A percentile compares a stretch with the other conserved stretches of the same genome.
Evolutionary conservation across 2,329 filamentous ascomycete genomes (phyloP).

Genomic region (Hypomyces rosellus): DNA sequence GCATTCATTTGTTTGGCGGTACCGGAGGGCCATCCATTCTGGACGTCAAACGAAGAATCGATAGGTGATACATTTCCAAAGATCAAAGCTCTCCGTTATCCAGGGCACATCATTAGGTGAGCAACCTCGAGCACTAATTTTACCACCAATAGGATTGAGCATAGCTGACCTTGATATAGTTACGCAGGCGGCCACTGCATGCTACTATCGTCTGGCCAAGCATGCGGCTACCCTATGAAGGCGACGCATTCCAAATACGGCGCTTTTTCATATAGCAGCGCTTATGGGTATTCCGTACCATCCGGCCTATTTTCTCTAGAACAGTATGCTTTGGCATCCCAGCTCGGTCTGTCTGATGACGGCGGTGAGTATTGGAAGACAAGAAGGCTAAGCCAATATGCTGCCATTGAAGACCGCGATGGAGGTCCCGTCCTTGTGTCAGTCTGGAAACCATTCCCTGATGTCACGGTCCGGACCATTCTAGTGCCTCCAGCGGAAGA

Average conservation of each 20-base stretch:
- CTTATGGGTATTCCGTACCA: slow-evolving; percentile 71
- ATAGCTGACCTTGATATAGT: neutral
- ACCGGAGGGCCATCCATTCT: slow-evolving; percentile 65
- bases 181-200: slow-evolving; percentile 66
- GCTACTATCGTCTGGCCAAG: slow-evolving; percentile 49
- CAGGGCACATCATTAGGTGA: slow-evolving; percentile 62
- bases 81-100: slow-evolving; percentile 58
- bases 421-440: slow-evolving; percentile 57
- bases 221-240: slow-evolving; percentile 77
- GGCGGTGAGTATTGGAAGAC: slow-evolving; percentile 68
- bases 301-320: slow-evolving; percentile 64
- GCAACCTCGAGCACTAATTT: slow-evolving; percentile 2
- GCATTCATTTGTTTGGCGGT: slow-evolving; percentile 69
- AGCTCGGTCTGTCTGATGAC: slow-evolving; percentile 61
- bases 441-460: slow-evolving; percentile 63
- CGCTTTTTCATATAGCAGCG: slow-evolving; percentile 69
- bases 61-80: slow-evolving; percentile 49
- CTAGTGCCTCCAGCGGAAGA: slow-evolving; percentile 54
- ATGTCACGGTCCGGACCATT: slow-evolving; percentile 58
- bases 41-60: slow-evolving; percentile 61
- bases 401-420: slow-evolving; percentile 52
- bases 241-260: slow-evolving; percentile 79
- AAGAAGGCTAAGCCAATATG: slow-evolving; percentile 59
- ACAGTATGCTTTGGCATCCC: slow-evolving; percentile 36
- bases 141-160: neutral